Percentiles rank a stretch among this genome's conserved stretches.
Conservation (phyloP, 306 rosid genomes). For the Arachis stenosperma region DNA sequence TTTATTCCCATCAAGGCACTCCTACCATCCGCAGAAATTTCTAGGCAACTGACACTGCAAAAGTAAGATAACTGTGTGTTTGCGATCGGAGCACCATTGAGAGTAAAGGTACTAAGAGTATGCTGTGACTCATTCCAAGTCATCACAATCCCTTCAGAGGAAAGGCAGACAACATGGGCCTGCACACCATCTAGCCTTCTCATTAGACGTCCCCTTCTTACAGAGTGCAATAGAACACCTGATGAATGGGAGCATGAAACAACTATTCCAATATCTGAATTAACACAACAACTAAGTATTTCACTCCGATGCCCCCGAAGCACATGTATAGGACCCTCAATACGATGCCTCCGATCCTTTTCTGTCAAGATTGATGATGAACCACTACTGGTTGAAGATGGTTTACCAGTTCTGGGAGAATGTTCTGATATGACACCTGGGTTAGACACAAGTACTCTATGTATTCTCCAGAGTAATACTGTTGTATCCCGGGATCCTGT, state of each 20-base stretch:
- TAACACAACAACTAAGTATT: slow-evolving; percentile 84
- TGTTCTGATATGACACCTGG: slow-evolving; percentile 64
- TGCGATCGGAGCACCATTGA: slow-evolving; percentile 77
- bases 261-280: slow-evolving; percentile 87
- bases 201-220: slow-evolving; percentile 81
- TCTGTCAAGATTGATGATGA: slow-evolving; percentile 58
- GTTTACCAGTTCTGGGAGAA: slow-evolving; percentile 56
- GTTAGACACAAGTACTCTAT: slow-evolving; percentile 60
- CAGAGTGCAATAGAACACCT: slow-evolving; percentile 85
- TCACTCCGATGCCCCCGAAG: slow-evolving; percentile 89
- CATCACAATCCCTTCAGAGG: slow-evolving; percentile 87
- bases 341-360: slow-evolving; percentile 62
- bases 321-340: slow-evolving; percentile 91
- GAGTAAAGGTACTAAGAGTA: slow-evolving; percentile 78
- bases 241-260: slow-evolving; percentile 88
- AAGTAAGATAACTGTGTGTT: slow-evolving; percentile 62
- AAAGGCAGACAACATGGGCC: slow-evolving; percentile 83
- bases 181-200: slow-evolving; percentile 82
- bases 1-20: slow-evolving; percentile 86
- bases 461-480: slow-evolving; percentile 90
- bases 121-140: slow-evolving; percentile 77
- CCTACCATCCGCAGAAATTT: slow-evolving; percentile 81
- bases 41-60: slow-evolving; percentile 79
- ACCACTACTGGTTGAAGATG: slow-evolving; percentile 56
- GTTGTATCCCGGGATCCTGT: slow-evolving; percentile 93